Evolutionary conservation across 2,329 filamentous ascomycete species (phyloP).

Genomic region (Fusarium goolgardi): DNA sequence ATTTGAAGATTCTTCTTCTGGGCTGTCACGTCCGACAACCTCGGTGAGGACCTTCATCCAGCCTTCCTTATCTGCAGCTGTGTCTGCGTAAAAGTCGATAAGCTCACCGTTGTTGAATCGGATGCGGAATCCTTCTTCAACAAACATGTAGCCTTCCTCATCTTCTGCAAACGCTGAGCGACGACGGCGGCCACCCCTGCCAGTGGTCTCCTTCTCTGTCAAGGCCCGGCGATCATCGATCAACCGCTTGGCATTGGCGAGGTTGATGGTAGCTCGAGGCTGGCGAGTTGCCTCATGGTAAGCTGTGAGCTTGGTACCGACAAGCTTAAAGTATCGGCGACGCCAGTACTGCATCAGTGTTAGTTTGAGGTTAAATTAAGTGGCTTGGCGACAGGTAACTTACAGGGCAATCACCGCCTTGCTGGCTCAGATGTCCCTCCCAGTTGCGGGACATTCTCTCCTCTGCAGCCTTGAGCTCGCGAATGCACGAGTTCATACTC

Average conservation of each 20-base stretch:
- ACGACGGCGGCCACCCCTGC: conserved; percentile 80
- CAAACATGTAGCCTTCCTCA: conserved; percentile 99
- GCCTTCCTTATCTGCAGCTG: conserved; percentile 84
- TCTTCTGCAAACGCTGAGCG: conserved; percentile 98
- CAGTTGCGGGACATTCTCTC: conserved; percentile 80
- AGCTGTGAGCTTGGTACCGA: conserved; percentile 90
- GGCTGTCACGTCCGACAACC: conserved; percentile 67
- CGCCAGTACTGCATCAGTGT: conserved; percentile 84
- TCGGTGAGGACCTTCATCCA: conserved; percentile 94
- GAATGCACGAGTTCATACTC: conserved; percentile 96
- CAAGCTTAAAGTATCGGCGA: conserved; percentile 94
- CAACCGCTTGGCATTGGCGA: conserved; percentile 89
- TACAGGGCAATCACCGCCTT: conserved; percentile 97
- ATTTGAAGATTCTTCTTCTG: conserved; percentile 59
- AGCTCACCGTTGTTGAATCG: conserved; percentile 98
- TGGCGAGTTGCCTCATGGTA: conserved; percentile 97
- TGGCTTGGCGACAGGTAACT: conserved; percentile 55
- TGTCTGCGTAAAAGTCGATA: conserved; percentile 98
- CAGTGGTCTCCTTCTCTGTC: conserved; percentile 83
- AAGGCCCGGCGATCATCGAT: conserved; percentile 91
- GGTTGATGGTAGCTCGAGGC: conserved; percentile 95
- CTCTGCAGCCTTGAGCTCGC: conserved; percentile 92
- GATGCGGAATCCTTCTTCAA: conserved; percentile 98
- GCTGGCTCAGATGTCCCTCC: conserved; percentile 93
- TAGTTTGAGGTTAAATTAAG: conserved; percentile 47